phyloP scores from a whole-genome alignment of 2,329 filamentous ascomycete genomes.

The Cordyceps farinosa region DNA sequence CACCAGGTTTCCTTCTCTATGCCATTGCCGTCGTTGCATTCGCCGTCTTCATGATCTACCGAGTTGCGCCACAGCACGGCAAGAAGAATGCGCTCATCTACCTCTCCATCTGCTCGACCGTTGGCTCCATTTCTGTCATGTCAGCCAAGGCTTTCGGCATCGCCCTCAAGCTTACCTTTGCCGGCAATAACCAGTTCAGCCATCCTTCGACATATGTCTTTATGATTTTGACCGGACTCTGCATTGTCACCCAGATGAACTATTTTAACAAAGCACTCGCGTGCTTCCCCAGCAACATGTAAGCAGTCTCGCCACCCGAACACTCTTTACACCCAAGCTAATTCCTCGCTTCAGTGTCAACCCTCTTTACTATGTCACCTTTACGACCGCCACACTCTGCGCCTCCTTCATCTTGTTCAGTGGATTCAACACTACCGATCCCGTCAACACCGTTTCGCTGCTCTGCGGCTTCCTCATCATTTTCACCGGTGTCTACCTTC shows the following conservation, averaged over 20 bases:
- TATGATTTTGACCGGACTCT: slow-evolving; percentile 85
- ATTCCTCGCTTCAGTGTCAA: slow-evolving; percentile 66
- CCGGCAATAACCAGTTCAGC: slow-evolving; percentile 90
- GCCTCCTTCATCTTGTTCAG: slow-evolving; percentile 95
- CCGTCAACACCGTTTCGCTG: slow-evolving; percentile 87
- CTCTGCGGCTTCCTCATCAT: slow-evolving; percentile 92
- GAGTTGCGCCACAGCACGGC: slow-evolving; percentile 81
- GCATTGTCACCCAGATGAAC: slow-evolving; percentile 99
- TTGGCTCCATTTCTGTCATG: slow-evolving; percentile 98
- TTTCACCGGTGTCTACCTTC: slow-evolving; percentile 90
- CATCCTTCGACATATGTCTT: slow-evolving; percentile 97
- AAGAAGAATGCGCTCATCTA: slow-evolving; percentile 96
- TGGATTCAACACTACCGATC: slow-evolving; percentile 91
- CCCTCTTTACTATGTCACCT: slow-evolving; percentile 94
- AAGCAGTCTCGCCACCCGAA: slow-evolving; percentile 41
- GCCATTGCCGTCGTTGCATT: slow-evolving; percentile 76
- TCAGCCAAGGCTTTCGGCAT: slow-evolving; percentile 98
- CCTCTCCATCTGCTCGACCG: slow-evolving; percentile 95
- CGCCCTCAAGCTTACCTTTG: slow-evolving; percentile 90
- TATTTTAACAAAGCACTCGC: slow-evolving; percentile 99
- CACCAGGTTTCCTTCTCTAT: slow-evolving; percentile 82
- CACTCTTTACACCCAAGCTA: slow-evolving; percentile 22
- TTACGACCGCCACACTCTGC: slow-evolving; percentile 89
- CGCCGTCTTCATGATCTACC: slow-evolving; percentile 93
- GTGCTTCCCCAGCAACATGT: slow-evolving; percentile 97